A percentile compares a stretch with the other conserved stretches of the same genome.
Conservation (phyloP, 2,329 filamentous ascomycete species). For the Xylaria sp. region DNA sequence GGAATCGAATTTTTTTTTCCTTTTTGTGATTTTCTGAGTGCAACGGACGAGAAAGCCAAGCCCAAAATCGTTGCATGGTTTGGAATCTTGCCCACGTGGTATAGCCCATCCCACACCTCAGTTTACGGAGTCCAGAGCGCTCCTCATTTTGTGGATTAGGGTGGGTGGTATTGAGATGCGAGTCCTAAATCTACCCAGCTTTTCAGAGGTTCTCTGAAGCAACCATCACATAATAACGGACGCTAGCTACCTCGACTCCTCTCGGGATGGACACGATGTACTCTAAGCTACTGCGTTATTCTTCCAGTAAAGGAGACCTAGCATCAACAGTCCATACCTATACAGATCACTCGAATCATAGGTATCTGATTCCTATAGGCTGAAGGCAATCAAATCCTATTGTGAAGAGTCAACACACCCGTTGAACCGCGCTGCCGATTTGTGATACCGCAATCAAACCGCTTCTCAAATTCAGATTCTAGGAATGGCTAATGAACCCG, state of each 20-base stretch:
- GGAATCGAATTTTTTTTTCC: slow-evolving; percentile 57
- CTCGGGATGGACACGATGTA: not conserved
- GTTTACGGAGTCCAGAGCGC: slow-evolving; percentile 46
- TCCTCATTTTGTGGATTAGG: slow-evolving; percentile 53
- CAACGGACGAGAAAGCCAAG: slow-evolving; percentile 44
- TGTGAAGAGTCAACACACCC: slow-evolving; percentile 51
- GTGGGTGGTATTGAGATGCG: slow-evolving; percentile 46
- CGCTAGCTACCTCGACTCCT: not conserved
- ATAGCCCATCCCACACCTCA: slow-evolving; percentile 54
- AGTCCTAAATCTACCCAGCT: slow-evolving; percentile 24
- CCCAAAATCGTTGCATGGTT: not conserved
- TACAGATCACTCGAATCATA: no score
- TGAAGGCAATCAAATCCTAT: no score
- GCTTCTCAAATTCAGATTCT: slow-evolving; percentile 57
- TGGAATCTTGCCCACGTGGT: no score
- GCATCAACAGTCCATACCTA: no score
- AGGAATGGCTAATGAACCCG: not conserved
- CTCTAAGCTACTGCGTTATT: not conserved
- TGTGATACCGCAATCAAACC: slow-evolving; percentile 60
- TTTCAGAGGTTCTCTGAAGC: not conserved
- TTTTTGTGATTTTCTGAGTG: slow-evolving; percentile 53
- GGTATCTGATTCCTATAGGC: no score
- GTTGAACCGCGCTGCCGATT: slow-evolving; percentile 52
- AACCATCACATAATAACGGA: not conserved
- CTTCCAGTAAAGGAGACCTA: not conserved